These are phyloP conservation scores for Corniculantispora saksenae DNA, from an alignment of 2,329 filamentous ascomycete genomes.

Conservation along the genomic window DNA sequence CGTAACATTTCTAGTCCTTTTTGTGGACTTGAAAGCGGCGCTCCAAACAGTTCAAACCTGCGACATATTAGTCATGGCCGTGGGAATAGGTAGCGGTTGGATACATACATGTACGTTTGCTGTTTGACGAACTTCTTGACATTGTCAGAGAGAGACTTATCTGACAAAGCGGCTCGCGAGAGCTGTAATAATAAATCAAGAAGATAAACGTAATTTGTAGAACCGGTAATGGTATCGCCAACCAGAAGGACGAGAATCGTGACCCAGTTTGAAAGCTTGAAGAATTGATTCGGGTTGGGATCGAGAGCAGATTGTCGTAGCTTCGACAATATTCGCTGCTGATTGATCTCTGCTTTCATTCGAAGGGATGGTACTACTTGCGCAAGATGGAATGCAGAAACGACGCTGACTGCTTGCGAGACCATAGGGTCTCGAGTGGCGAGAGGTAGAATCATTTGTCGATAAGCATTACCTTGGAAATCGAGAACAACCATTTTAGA, in stretches of 20 bases:
- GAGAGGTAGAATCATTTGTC: slow-evolving; percentile 41
- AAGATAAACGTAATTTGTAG: slow-evolving; percentile 38
- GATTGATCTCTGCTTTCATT: slow-evolving; percentile 35
- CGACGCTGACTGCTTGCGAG: slow-evolving; percentile 38
- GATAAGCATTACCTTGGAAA: slow-evolving; percentile 37
- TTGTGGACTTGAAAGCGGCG: slow-evolving; percentile 29
- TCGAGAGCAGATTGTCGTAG: slow-evolving; percentile 35
- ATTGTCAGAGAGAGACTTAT: slow-evolving; percentile 21
- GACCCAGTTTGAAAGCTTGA: slow-evolving; percentile 38
- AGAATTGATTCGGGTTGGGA: slow-evolving; percentile 31
- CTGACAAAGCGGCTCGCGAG: slow-evolving; percentile 24
- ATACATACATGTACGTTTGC: slow-evolving; percentile 34
- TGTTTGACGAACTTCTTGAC: slow-evolving; percentile 32
- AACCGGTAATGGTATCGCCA: slow-evolving; percentile 43
- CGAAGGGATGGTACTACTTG: slow-evolving; percentile 33
- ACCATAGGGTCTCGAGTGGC: slow-evolving; percentile 38
- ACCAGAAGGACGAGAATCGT: slow-evolving; percentile 41
- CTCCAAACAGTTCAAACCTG: slow-evolving; percentile 34
- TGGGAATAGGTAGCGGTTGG: background rate
- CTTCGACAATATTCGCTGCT: slow-evolving; percentile 37
- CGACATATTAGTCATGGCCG: background rate
- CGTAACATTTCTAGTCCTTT: slow-evolving; percentile 30
- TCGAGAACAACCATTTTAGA: slow-evolving; percentile 43
- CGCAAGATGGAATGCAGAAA: slow-evolving; percentile 41
- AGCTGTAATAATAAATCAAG: slow-evolving; percentile 39